Conservation (phyloP, 129 eudicot species). For the Scalesia atractyloides region DNA sequence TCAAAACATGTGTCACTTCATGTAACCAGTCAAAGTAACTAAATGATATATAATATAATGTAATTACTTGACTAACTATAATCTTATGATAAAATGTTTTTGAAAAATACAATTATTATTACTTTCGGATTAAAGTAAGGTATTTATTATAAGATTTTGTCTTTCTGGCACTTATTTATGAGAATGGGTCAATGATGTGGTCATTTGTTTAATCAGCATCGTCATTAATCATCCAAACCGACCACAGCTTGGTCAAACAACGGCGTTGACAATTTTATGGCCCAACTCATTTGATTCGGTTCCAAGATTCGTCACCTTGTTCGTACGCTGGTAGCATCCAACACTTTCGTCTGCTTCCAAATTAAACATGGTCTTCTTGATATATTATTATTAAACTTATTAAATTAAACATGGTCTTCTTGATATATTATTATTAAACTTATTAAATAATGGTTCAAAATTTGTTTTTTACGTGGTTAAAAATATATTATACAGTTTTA, state of each 20-base stretch:
- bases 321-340: constrained; percentile 12
- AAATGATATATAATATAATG: background rate
- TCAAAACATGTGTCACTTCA: too few species aligned
- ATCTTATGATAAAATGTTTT: background rate
- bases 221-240: constrained; percentile 38
- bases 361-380: background rate
- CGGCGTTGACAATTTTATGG: constrained; percentile 38
- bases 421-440: background rate
- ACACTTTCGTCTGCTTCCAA: constrained; percentile 11
- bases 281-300: constrained; percentile 30
- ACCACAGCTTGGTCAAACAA: constrained; percentile 39
- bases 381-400: background rate
- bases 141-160: background rate
- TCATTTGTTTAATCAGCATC: constrained; percentile 21
- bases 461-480: background rate
- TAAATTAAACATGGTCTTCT: background rate
- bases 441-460: background rate
- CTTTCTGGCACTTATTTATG: constrained; percentile 22
- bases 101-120: background rate
- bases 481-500: too few species aligned
- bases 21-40: too few species aligned
- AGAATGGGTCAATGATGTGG: constrained; percentile 32
- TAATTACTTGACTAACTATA: too few species aligned
- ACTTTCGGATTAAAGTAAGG: background rate
- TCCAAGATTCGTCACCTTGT: constrained; percentile 25